Base-by-base conservation (phyloP, 805 yeast species). In the Yarrowia hollandica region DNA sequence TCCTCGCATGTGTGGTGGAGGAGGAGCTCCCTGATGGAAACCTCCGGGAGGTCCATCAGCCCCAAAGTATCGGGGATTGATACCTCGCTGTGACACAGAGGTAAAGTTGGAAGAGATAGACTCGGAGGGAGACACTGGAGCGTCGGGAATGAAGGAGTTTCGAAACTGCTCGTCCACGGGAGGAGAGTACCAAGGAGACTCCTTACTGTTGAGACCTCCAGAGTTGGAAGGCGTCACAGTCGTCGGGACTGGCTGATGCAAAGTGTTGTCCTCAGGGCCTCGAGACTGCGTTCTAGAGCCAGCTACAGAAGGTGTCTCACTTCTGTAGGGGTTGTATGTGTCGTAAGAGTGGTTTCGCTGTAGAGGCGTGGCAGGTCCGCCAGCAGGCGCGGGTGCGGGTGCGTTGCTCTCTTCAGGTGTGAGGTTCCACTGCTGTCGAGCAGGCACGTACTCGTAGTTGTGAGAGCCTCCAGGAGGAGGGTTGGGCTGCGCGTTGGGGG, bases 101-200 rank as follows among this genome's bases (percentile, higher is more conserved):
- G 67, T 64, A 41, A 62, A 64, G 38, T 48, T 23, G 21, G 67
- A 64, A 21, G 60, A 38, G 30, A 62, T 63, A 14, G 65, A 61
- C 18, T 48, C 60, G 3, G 65, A 60, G 12, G 67, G 64, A 22
- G 61, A 59, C 19, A 22, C 48, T n/a, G 61, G 61, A 5, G 44
- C 44, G 10, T 52, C 58, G 18, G 58, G 58, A 14, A 52, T 52
- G 34, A 19, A 52, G 10, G 65, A 59, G 25, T 46, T 41, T 41
- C 60, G 39, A 28, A 41, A 60, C 42, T 55, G 55, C 35, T 60
- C 41, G 14, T 50, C 52, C 30, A 26, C 54, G 22, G 56, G 21
- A 25, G 33, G 46, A 26, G 41, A 42, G 41, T 57, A 39, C 28
- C 55, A 28, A 10, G 57, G 41, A 22, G 60, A 52, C n/a, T 58